Evolutionary conservation across 192 early-diverging fungal genomes (phyloP), one percentile per base, ranked within the genome.

Genomic region (Entomortierella beljakovae): DNA sequence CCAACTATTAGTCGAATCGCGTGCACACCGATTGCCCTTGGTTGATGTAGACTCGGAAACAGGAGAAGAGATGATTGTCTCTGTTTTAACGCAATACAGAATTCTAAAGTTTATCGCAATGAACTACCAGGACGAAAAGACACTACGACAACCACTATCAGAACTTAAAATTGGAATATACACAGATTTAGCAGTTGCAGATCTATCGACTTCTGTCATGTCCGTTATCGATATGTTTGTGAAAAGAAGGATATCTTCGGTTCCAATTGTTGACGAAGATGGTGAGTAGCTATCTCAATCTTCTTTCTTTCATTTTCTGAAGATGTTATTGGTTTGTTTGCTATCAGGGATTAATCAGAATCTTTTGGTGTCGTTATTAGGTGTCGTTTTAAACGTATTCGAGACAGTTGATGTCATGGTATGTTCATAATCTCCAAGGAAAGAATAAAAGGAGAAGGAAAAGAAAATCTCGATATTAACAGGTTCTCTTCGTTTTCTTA

Each of bases 321-420:
- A n/a, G n/a, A n/a, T n/a, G n/a, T n/a, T n/a, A n/a, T n/a, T n/a
- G n/a, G n/a, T n/a, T n/a, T n/a, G n/a, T n/a, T n/a, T n/a, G n/a
- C n/a, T n/a, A n/a, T n/a, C n/a, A n/a, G n/a, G n/a, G n/a, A n/a
- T n/a, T n/a, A n/a, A n/a, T 15, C 20, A 20, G 20, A 3, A 46
- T 46, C 15, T 46, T 11, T 2, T 20, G 3, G 15, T 20, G 43
- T 46, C 4, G 16, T 57, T 59, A 51, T 55, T 82, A 89, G 94
- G 90, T 40, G 79, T 88, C 16, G 95, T 98, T 33, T 67, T 98
- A 40, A 96, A 99, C 79, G 97, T 98, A 34, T 99, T 95, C 87
- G 97, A 97, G 73, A 95, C 96, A 53, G 95, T 94, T 20, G 97
- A 99, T 88, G 94, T 98, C 18, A 92, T 99, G 88, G 91, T 98